Percentiles rank a stretch among this genome's conserved stretches.
Conservation (phyloP, 768 basidiomycete species). For the Coprinopsis strossmayeri region DNA sequence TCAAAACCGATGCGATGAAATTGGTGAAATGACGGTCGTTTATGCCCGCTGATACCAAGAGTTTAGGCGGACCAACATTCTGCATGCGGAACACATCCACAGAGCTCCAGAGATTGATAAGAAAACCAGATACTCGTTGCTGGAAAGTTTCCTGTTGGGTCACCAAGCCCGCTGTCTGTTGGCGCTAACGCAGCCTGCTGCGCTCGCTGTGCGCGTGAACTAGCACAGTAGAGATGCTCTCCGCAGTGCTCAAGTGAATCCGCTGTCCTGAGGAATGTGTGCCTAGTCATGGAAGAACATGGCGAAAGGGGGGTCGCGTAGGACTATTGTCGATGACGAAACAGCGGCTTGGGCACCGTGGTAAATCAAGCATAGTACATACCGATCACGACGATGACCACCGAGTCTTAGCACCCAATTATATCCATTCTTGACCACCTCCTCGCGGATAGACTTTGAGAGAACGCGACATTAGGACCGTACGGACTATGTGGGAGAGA, state of each 20-base stretch:
- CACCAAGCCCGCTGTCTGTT: too few relatives aligned
- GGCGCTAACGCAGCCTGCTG: too few relatives aligned
- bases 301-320: not conserved
- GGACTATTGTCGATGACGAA: not conserved
- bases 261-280: not conserved
- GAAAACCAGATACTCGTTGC: too few relatives aligned
- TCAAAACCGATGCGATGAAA: not conserved
- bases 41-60: not conserved
- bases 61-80: too few relatives aligned
- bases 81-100: too few relatives aligned
- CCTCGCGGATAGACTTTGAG: not conserved
- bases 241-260: too few relatives aligned
- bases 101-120: too few relatives aligned
- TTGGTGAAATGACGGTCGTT: not conserved
- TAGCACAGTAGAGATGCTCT: too few relatives aligned
- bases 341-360: not conserved
- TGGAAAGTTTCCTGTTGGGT: too few relatives aligned
- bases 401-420: not conserved
- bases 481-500: conserved; percentile 80
- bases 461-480: not conserved
- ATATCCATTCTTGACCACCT: not conserved
- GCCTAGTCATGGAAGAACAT: not conserved
- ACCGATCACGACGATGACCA: not conserved
- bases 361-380: not conserved
- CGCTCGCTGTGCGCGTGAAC: too few relatives aligned